phyloP scores from a whole-genome alignment of 2,329 filamentous ascomycete species.

The Diaporthe sp. region DNA sequence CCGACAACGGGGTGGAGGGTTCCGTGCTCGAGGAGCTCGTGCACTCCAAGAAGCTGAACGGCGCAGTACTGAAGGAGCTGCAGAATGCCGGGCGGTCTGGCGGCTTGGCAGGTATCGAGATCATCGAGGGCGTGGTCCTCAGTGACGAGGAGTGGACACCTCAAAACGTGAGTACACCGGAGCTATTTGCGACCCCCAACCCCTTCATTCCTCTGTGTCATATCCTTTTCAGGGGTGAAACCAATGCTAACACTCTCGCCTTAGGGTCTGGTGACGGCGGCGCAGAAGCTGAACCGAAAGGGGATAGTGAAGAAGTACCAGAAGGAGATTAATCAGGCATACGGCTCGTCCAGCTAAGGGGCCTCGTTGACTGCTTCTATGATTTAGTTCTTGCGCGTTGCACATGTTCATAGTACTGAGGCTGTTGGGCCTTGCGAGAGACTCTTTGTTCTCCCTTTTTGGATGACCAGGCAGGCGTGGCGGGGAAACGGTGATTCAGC shows the following conservation, averaged over 20 bases:
- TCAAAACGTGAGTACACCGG: constrained; percentile 74
- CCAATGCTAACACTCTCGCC: constrained; percentile 47
- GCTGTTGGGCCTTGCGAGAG: constrained; percentile 7
- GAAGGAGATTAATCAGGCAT: constrained; percentile 73
- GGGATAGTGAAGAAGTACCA: constrained; percentile 74
- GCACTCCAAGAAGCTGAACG: constrained; percentile 75
- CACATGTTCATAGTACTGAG: constrained; percentile 24
- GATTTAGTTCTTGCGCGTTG: not conserved
- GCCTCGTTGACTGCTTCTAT: not conserved
- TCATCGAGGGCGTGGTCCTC: constrained; percentile 79
- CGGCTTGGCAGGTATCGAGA: constrained; percentile 76
- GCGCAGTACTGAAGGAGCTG: constrained; percentile 74
- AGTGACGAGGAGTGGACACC: constrained; percentile 83
- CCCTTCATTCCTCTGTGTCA: not conserved
- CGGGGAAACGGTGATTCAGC: not conserved
- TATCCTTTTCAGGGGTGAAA: not conserved
- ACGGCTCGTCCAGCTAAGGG: constrained; percentile 55
- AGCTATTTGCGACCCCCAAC: not conserved
- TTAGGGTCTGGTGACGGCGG: constrained; percentile 76
- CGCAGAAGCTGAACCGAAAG: constrained; percentile 81
- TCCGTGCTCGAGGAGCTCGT: constrained; percentile 76
- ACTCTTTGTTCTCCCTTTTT: constrained; percentile 6
- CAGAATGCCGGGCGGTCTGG: constrained; percentile 73
- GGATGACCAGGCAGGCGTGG: constrained; percentile 2
- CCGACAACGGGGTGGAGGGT: constrained; percentile 60